These are phyloP conservation scores for Alternaria dauci DNA, from an alignment of 2,329 filamentous ascomycete genomes.

Conservation along the genomic window DNA sequence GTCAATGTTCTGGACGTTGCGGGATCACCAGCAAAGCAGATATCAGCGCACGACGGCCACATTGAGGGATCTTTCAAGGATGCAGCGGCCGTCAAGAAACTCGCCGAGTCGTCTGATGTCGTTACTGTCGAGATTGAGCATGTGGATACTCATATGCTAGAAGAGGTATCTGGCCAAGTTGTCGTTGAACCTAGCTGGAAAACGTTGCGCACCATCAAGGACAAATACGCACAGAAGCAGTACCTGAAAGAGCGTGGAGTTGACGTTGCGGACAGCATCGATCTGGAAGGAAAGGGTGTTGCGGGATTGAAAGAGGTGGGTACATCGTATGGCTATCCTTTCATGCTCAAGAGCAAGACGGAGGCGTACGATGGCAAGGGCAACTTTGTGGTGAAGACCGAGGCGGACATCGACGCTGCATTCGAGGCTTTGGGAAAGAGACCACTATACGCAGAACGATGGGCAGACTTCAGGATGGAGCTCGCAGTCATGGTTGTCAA, in stretches of 20 bases:
- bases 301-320: slow-evolving; percentile 71
- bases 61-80: slow-evolving; percentile 90
- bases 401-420: slow-evolving; percentile 70
- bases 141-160: slow-evolving; percentile 86
- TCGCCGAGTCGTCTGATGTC: slow-evolving; percentile 80
- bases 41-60: slow-evolving; percentile 77
- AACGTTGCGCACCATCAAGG: slow-evolving; percentile 88
- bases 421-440: slow-evolving; percentile 70
- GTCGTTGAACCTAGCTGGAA: slow-evolving; percentile 81
- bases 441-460: slow-evolving; percentile 88
- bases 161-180: slow-evolving; percentile 76
- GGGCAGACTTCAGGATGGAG: slow-evolving; percentile 84
- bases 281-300: slow-evolving; percentile 67
- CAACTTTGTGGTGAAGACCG: slow-evolving; percentile 70
- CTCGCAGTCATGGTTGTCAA: slow-evolving; percentile 95
- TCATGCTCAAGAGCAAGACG: slow-evolving; percentile 91
- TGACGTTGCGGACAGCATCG: slow-evolving; percentile 74
- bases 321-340: slow-evolving; percentile 75
- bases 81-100: slow-evolving; percentile 75
- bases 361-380: slow-evolving; percentile 92
- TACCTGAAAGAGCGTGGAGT: slow-evolving; percentile 74
- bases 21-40: slow-evolving; percentile 83
- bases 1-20: slow-evolving; percentile 81
- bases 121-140: slow-evolving; percentile 96
- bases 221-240: slow-evolving; percentile 91